Base-by-base conservation (phyloP, 257 asterid species). In the Rhazya stricta region DNA sequence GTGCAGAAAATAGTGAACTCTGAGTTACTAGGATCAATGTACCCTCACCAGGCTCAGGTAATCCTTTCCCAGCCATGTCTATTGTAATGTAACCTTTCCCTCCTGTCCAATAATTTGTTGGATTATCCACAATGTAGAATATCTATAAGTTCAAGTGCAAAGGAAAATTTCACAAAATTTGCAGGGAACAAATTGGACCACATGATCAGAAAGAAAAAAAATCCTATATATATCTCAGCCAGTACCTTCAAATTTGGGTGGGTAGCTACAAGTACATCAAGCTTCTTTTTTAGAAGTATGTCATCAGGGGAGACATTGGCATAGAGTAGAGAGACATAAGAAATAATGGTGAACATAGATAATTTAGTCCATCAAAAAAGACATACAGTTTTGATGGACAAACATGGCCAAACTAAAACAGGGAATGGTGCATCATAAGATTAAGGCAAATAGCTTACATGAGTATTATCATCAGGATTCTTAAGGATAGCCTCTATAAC, bases 241-340 rank as follows among this genome's bases (percentile, higher is more conserved):
- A 50, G 57, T 74, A 91, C 98, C 96, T 89, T 91, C 81, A 94
- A 81, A 89, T 94, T 94, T 2, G 97, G 97, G 81, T 90, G 89
- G 83, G 85, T 84, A 42, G 95, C 90, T 37, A 93, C 88, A 79
- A 94, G 95, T 45, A 78, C 86, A 78, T 94, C 98, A 43, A 94
- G 97, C 90, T 90, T 94, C 88, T 89, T 89, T 80, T 94, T 90
- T 69, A 94, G 97, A 81, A 94, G 95, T 79, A 94, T 91, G 88
- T 94, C 98, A 77, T 92, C 97, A 78, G 98, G 98, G 73, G 98
- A 87, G 77, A 94, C 84, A 84, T 94, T 94, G 77, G 93, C 97
- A 84, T 92, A 94, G 65, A 94, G 77, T 86, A 94, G 85, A 27
- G 97, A 84, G 80, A 94, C 91, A 97, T 94, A 67, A 83, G 76